Conservation (phyloP, 495 filamentous ascomycete genomes). For the Ascodesmis nigricans region DNA sequence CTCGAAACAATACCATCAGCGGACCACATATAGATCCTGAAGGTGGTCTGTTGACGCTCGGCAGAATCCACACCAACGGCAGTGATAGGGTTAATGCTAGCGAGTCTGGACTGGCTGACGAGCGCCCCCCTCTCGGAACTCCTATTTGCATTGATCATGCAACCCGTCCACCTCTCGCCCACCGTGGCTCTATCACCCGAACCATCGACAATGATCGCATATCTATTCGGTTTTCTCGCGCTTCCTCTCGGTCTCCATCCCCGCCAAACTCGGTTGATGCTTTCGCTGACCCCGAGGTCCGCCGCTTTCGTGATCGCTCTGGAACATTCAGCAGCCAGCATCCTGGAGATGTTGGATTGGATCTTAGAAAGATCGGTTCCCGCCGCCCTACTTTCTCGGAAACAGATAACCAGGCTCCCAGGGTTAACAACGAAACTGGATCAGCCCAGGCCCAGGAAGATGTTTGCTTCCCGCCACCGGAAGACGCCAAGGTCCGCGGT, state of each 20-base stretch:
- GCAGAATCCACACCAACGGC: slow-evolving; percentile 21
- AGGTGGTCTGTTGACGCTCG: slow-evolving; percentile 25
- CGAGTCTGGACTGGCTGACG: too few species aligned
- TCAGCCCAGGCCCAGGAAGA: slow-evolving; percentile 45
- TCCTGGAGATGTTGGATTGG: slow-evolving; percentile 30
- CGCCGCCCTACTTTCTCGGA: slow-evolving; percentile 31
- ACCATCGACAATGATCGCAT: slow-evolving; percentile 25
- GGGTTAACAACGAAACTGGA: slow-evolving; percentile 8
- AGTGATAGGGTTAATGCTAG: slow-evolving; percentile 20
- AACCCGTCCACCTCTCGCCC: slow-evolving; percentile 22
- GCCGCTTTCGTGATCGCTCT: slow-evolving; percentile 35
- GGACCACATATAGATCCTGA: slow-evolving; percentile 22
- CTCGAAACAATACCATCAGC: slow-evolving; percentile 27
- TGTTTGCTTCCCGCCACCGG: slow-evolving; percentile 59
- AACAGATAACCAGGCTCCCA: slow-evolving; percentile 20
- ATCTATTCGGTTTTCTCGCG: slow-evolving; percentile 29
- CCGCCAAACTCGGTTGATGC: slow-evolving; percentile 95
- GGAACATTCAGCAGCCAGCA: slow-evolving; percentile 16
- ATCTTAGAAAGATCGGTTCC: slow-evolving; percentile 21
- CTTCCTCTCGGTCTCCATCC: slow-evolving; percentile 48
- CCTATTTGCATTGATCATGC: slow-evolving; percentile 25
- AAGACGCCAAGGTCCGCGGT: slow-evolving; percentile 14
- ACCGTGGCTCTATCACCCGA: slow-evolving; percentile 22
- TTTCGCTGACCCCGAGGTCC: slow-evolving; percentile 53
- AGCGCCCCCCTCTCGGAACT: too few species aligned